Conservation (phyloP, 2,329 filamentous ascomycete species). For the Trichoderma breve region DNA sequence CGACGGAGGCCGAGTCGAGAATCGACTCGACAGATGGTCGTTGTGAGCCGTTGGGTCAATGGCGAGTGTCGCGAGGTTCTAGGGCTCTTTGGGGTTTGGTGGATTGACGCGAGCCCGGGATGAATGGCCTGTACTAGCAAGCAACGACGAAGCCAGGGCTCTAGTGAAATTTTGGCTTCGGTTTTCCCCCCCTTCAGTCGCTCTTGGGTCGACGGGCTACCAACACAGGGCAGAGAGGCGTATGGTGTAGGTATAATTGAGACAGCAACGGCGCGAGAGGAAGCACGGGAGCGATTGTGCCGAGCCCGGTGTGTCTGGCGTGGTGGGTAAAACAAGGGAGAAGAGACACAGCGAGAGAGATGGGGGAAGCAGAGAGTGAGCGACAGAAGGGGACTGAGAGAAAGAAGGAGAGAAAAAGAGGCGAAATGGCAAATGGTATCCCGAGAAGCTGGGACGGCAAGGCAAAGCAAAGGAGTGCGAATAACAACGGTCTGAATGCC, state of each 20-base stretch:
- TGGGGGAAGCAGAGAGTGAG: neutral
- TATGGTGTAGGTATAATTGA: neutral
- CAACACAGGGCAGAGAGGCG: neutral
- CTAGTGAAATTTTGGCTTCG: neutral
- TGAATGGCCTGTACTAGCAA: slow-evolving; percentile 13
- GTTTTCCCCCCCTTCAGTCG: neutral
- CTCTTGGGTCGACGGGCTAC: neutral
- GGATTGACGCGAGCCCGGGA: slow-evolving; percentile 16
- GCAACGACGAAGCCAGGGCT: slow-evolving; percentile 4
- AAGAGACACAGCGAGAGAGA: neutral
- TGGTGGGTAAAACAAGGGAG: neutral
- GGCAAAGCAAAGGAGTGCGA: slow-evolving; percentile 6
- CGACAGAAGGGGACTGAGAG: neutral
- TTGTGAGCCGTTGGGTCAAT: slow-evolving; percentile 17
- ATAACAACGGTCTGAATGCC: slow-evolving; percentile 8
- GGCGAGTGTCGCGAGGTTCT: slow-evolving; percentile 16
- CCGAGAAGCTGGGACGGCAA: slow-evolving; percentile 7
- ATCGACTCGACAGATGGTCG: slow-evolving; percentile 13
- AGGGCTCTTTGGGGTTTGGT: slow-evolving; percentile 11
- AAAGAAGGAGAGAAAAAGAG: neutral
- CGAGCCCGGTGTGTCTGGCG: neutral
- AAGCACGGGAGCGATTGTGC: neutral
- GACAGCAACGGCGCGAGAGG: neutral
- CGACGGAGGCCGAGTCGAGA: slow-evolving; percentile 7
- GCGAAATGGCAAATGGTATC: slow-evolving; percentile 3